phyloP scores from a whole-genome alignment of 768 basidiomycete genomes.

The Collybiopsis luxurians region DNA sequence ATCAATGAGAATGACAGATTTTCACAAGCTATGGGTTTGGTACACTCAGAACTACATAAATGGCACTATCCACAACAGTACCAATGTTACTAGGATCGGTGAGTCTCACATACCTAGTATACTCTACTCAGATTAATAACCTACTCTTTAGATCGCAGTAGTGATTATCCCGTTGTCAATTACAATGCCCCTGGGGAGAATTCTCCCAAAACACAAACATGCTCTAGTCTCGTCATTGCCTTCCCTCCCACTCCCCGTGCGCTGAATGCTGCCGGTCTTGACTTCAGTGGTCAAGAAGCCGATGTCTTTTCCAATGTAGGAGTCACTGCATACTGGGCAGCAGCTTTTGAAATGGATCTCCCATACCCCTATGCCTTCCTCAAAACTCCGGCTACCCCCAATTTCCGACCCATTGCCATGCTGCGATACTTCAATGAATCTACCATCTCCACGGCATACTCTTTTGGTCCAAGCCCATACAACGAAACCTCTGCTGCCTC shows the following conservation, averaged over 20 bases:
- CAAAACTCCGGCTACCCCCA: background rate
- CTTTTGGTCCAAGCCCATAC: background rate
- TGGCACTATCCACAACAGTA: conserved; percentile 1
- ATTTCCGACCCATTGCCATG: background rate
- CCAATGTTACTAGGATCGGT: conserved; percentile 7
- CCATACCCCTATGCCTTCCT: conserved; percentile 1
- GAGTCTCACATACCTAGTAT: background rate
- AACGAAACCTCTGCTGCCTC: background rate
- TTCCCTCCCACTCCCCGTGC: conserved; percentile 2
- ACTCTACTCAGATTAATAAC: background rate
- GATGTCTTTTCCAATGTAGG: conserved; percentile 1
- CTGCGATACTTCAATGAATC: conserved; percentile 6
- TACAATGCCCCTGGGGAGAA: background rate
- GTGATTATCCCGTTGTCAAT: background rate
- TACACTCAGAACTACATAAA: background rate
- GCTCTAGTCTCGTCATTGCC: conserved; percentile 5
- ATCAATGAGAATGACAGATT: background rate
- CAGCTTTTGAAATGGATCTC: background rate
- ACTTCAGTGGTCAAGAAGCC: background rate
- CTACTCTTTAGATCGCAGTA: background rate
- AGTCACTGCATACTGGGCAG: conserved; percentile 3
- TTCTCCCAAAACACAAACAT: background rate
- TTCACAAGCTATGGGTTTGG: conserved; percentile 4
- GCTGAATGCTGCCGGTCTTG: background rate
- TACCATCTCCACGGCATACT: conserved; percentile 5